Evolutionary conservation across 352 stramenopile species (phyloP).

Genomic region (Globisporangium spinosum): DNA sequence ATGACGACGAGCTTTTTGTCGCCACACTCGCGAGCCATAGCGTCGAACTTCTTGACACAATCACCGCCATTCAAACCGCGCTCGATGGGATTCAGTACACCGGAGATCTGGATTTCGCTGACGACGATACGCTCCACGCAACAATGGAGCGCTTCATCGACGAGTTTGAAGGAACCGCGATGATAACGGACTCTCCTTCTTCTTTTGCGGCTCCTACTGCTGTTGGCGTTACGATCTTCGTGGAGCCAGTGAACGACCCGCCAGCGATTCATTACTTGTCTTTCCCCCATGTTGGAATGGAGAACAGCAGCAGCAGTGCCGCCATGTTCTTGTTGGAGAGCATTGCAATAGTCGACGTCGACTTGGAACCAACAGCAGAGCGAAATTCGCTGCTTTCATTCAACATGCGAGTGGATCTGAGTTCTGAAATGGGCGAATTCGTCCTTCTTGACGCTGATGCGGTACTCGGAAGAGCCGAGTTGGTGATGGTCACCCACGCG

Average conservation of each 20-base stretch:
- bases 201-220: not conserved
- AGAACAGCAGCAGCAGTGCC: not conserved
- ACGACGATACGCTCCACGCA: slow-evolving; percentile 11
- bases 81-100: slow-evolving; percentile 19
- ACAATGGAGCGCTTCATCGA: slow-evolving; percentile 1
- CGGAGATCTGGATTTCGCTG: slow-evolving; percentile 19
- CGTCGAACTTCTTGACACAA: slow-evolving; percentile 11
- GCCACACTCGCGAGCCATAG: not conserved
- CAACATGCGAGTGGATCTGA: slow-evolving; percentile 10
- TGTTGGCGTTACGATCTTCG: not conserved
- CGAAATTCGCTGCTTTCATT: not conserved
- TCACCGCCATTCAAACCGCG: slow-evolving; percentile 3
- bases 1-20: slow-evolving; percentile 6
- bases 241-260: slow-evolving; percentile 15
- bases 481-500: not conserved
- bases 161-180: not conserved
- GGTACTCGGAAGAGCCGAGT: not conserved
- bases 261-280: slow-evolving; percentile 5
- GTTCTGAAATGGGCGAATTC: slow-evolving; percentile 3
- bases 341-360: slow-evolving; percentile 8
- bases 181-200: not conserved
- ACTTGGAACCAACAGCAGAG: not conserved
- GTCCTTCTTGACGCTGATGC: not conserved
- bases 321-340: slow-evolving; percentile 3
- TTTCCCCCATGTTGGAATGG: not conserved